These are phyloP conservation scores for Eleusine indica DNA, from an alignment of 176 grass and related monocot species.

Conservation along the genomic window DNA sequence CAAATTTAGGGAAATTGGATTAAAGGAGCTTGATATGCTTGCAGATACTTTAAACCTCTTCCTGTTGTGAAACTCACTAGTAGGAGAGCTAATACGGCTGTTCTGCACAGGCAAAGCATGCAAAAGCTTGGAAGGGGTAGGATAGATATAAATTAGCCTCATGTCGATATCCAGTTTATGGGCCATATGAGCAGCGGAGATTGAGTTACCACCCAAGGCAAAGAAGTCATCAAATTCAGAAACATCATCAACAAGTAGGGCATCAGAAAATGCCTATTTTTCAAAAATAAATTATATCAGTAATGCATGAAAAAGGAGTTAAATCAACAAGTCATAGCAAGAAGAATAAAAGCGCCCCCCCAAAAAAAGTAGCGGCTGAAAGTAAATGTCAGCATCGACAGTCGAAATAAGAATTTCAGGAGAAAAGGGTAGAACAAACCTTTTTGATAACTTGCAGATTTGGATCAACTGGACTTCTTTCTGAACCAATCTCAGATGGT, in stretches of 20 bases:
- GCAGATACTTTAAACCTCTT: constrained; percentile 41
- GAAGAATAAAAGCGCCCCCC: background rate
- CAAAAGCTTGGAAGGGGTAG: constrained; percentile 71
- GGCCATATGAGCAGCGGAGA: constrained; percentile 76
- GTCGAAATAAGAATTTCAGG: background rate
- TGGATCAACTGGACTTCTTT: constrained; percentile 42
- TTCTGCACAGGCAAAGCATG: constrained; percentile 48
- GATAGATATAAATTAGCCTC: constrained; percentile 72
- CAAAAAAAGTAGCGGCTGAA: background rate
- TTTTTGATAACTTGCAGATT: constrained; percentile 70
- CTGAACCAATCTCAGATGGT: constrained; percentile 30
- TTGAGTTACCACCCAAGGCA: constrained; percentile 75
- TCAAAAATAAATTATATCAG: constrained; percentile 21
- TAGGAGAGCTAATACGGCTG: constrained; percentile 18
- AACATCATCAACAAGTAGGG: constrained; percentile 66
- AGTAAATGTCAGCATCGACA: background rate
- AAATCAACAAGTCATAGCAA: constrained; percentile 23
- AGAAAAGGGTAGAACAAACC: constrained; percentile 42
- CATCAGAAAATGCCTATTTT: constrained; percentile 75
- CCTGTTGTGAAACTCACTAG: constrained; percentile 21
- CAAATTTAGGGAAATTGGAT: background rate
- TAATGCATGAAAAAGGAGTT: constrained; percentile 12
- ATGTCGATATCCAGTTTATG: constrained; percentile 85
- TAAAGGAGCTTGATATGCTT: constrained; percentile 15
- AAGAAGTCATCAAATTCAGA: constrained; percentile 90